Evolutionary conservation across 768 basidiomycete genomes (phyloP).

Genomic region (Agrocybe pediades): DNA sequence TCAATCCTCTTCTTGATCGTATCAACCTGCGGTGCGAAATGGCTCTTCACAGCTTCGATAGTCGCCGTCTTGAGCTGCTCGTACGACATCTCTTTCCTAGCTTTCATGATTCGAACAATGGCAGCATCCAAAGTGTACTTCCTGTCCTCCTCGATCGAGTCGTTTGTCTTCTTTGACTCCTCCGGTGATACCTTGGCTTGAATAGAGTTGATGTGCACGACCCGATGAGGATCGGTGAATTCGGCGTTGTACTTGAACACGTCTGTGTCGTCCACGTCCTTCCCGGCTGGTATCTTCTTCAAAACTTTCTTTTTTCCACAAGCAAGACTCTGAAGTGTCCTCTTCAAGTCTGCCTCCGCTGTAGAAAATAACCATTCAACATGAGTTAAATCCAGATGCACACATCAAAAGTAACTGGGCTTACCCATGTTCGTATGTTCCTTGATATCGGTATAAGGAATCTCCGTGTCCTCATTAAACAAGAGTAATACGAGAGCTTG

Average conservation of each 20-base stretch:
- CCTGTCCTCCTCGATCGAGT: slow-evolving; percentile 85
- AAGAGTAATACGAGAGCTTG: slow-evolving; percentile 86
- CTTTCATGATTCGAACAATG: slow-evolving; percentile 97
- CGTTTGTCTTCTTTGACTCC: slow-evolving; percentile 82
- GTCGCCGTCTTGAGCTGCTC: slow-evolving; percentile 81
- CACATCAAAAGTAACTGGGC: slow-evolving; percentile 22
- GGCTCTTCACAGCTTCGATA: slow-evolving; percentile 82
- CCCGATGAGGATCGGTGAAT: slow-evolving; percentile 77
- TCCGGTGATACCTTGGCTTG: slow-evolving; percentile 94
- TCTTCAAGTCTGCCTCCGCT: slow-evolving; percentile 75
- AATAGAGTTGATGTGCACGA: slow-evolving; percentile 93
- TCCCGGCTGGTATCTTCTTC: slow-evolving; percentile 74
- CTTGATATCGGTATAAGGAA: slow-evolving; percentile 69
- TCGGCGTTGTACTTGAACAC: slow-evolving; percentile 79
- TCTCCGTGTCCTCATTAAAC: slow-evolving; percentile 71
- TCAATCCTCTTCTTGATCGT: slow-evolving; percentile 87
- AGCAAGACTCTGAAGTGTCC: slow-evolving; percentile 90
- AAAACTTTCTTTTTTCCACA: slow-evolving; percentile 90
- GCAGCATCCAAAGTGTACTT: slow-evolving; percentile 88
- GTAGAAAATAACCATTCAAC: slow-evolving; percentile 23
- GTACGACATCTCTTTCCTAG: slow-evolving; percentile 79
- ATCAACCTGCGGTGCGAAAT: slow-evolving; percentile 84
- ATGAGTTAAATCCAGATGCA: slow-evolving; percentile 3
- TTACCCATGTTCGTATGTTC: slow-evolving; percentile 72
- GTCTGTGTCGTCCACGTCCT: slow-evolving; percentile 77